These are phyloP conservation scores for Casuarina cunninghamiana DNA, from an alignment of 306 rosid species.

Conservation along the genomic window DNA sequence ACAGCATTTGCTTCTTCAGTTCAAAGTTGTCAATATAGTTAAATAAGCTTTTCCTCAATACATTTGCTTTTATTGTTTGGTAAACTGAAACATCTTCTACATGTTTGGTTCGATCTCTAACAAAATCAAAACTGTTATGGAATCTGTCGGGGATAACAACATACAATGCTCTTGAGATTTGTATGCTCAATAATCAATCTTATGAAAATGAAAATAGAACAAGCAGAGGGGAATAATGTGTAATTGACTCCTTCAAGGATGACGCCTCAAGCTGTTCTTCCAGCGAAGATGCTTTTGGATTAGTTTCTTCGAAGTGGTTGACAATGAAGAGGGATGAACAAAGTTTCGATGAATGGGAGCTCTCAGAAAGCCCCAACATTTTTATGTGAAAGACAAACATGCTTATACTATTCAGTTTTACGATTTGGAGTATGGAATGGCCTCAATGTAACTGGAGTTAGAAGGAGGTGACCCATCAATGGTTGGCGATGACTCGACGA, in stretches of 20 bases:
- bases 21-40: background rate
- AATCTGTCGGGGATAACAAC: too few relatives aligned
- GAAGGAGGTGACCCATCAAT: too few relatives aligned
- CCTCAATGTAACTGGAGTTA: too few relatives aligned
- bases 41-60: background rate
- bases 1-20: too few relatives aligned
- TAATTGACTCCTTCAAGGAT: conserved; percentile 39
- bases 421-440: conserved; percentile 19
- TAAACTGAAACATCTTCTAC: too few relatives aligned
- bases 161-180: too few relatives aligned
- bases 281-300: conserved; percentile 76
- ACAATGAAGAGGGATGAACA: conserved; percentile 59
- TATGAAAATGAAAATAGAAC: conserved; percentile 74
- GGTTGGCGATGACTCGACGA: too few relatives aligned
- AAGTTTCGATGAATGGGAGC: conserved; percentile 71
- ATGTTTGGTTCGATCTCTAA: too few relatives aligned
- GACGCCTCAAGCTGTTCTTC: too few relatives aligned
- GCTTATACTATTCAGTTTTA: conserved; percentile 46
- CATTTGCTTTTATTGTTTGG: too few relatives aligned
- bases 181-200: background rate
- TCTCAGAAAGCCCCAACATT: conserved; percentile 49
- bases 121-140: too few relatives aligned
- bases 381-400: conserved; percentile 62
- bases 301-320: conserved; percentile 80
- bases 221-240: conserved; percentile 77